Evolutionary conservation across 345 rosid genomes (phyloP).

Genomic region (Trapa incisa): DNA sequence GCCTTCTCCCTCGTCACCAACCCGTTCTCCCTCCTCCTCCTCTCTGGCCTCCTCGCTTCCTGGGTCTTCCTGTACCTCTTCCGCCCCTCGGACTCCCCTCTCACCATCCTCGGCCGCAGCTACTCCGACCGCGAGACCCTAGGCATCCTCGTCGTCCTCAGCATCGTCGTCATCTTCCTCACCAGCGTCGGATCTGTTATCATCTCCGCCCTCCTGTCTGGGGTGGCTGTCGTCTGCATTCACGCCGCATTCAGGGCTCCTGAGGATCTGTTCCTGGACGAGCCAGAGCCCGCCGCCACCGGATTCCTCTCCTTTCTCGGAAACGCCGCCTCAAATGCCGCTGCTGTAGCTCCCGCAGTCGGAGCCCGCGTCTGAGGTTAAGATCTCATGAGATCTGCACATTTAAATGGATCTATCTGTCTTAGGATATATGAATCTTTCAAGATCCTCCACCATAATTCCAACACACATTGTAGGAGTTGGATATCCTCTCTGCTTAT

Average conservation of each 20-base stretch:
- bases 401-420: background rate
- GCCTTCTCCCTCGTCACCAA: constrained; percentile 33
- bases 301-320: constrained; percentile 45
- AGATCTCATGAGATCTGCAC: constrained; percentile 4
- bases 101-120: constrained; percentile 30
- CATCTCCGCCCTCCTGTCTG: constrained; percentile 36
- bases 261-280: constrained; percentile 47
- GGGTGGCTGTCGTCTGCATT: constrained; percentile 30
- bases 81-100: constrained; percentile 43
- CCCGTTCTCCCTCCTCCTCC: constrained; percentile 38
- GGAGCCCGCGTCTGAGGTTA: constrained; percentile 25
- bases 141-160: constrained; percentile 26
- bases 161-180: constrained; percentile 35
- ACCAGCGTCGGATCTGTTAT: constrained; percentile 45
- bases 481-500: background rate
- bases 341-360: constrained; percentile 21
- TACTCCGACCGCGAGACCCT: constrained; percentile 39
- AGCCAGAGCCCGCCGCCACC: constrained; percentile 31
- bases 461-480: background rate
- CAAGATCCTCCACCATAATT: background rate
- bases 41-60: constrained; percentile 28
- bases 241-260: constrained; percentile 42
- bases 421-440: background rate
- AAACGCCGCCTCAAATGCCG: constrained; percentile 30
- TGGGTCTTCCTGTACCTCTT: constrained; percentile 46